Evolutionary conservation across 768 basidiomycete species (phyloP), one percentile per base, ranked within the genome.

Genomic region (Crassisporium funariophilum): DNA sequence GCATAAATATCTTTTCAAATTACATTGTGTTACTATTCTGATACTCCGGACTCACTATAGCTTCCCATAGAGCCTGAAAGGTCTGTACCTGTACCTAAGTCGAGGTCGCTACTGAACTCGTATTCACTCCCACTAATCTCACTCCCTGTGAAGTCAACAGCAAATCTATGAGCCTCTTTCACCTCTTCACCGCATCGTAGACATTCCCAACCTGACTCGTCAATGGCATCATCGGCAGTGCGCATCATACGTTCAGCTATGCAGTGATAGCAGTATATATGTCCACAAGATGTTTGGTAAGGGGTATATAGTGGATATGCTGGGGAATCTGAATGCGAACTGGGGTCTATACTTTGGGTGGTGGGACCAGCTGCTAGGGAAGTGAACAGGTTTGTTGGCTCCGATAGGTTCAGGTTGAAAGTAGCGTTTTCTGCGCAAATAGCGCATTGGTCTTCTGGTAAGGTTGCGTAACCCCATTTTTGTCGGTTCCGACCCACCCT

Each of bases 251-350:
- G 82, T 60, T 90, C 88, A 11, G 91, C 80, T 33, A 98, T 75
- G 67, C 97, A 99, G 56, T 87, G 85, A 65, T 98, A 99, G 68
- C 97, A 98, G 69, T 95, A 99, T 11, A 80, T 64, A 61, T 97
- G 92, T 5, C 82, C 86, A 52, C 90, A 94, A 22, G 85, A 84
- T 24, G 92, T 83, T 40, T 86, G 68, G 61, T 95, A 98, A 0
- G 95, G 86, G 35, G 83, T 86, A 58, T 86, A 76, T 51, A 95
- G 81, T 2, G 91, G 87, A 58, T 82, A 73, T 23, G 75, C 55
- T 4, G 83, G 78, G 17, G 79, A 74, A 44, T 74, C 75, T 23
- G 54, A 25, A 52, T 58, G 41, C 46, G 61, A 41, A 39, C 62
- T 35, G 57, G 60, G 39, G 44, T 55, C n/a, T n/a, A 58, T 19